These are phyloP conservation scores for Apiotrichum mycotoxinovorans DNA, from an alignment of 1,284 basidiomycete genomes.

Conservation along the genomic window DNA sequence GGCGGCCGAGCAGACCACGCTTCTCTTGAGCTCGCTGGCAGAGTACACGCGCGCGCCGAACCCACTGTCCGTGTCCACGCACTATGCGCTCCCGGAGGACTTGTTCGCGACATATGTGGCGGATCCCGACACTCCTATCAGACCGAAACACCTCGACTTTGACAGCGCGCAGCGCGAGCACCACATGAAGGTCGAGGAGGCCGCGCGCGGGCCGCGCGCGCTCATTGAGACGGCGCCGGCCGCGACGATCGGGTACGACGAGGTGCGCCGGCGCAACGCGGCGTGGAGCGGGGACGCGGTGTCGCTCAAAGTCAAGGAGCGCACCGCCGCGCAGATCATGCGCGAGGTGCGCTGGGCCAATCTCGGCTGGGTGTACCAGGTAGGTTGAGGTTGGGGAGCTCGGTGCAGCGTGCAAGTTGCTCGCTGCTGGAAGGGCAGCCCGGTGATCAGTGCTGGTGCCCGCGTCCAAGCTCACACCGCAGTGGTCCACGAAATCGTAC, in stretches of 20 bases:
- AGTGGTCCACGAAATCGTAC: constrained; percentile 89
- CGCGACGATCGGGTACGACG: constrained; percentile 37
- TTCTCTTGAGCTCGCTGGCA: constrained; percentile 66
- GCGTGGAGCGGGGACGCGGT: constrained; percentile 33
- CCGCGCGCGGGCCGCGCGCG: constrained; percentile 5
- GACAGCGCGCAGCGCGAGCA: constrained; percentile 4
- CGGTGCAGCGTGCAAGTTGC: too few species aligned
- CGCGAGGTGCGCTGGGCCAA: constrained; percentile 83
- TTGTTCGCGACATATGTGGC: constrained; percentile 55
- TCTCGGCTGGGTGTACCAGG: constrained; percentile 78
- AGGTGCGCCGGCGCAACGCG: constrained; percentile 39
- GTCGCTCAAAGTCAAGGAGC: constrained; percentile 56
- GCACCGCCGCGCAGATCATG: constrained; percentile 62
- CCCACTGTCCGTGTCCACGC: constrained; percentile 78
- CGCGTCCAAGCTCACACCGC: constrained; percentile 26
- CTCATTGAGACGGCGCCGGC: constrained; percentile 41
- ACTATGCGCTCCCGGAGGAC: constrained; percentile 65
- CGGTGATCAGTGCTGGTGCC: too few species aligned
- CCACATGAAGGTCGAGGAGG: not conserved
- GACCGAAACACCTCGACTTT: constrained; percentile 23
- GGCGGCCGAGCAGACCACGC: constrained; percentile 59
- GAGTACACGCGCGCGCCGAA: constrained; percentile 74
- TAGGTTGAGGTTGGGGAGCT: constrained; percentile 21
- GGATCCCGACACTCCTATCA: constrained; percentile 25
- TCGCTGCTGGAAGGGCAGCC: too few species aligned